Evolutionary conservation across 768 basidiomycete species (phyloP), one percentile per base, ranked within the genome.

Genomic region (Collybia sordida): DNA sequence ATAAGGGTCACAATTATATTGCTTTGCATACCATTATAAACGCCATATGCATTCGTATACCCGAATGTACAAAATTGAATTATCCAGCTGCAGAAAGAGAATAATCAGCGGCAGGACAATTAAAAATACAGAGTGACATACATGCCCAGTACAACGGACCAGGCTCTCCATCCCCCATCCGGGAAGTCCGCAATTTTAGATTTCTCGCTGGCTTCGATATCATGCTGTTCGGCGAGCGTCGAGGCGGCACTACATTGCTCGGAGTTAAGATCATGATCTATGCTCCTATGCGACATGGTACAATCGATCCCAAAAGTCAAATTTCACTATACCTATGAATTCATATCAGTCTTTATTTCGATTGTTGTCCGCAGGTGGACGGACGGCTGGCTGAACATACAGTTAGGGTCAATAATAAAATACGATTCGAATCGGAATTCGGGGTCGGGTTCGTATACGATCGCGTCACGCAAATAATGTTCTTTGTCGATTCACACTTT

Each of bases 21-120:
- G 36, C 31, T 45, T 18, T 39, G 53, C 47, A 41, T 47, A 63
- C 64, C 67, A 48, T 69, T 64, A 59, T 66, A 70, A 4, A 70
- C 68, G 6, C 71, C 70, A 47, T 64, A 72, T 2, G 71, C 63
- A 48, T 67, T 72, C 6, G 61, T 55, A 46, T 73, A 74, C 71
- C 77, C 77, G 58, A 78, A 77, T 14, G 73, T 70, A 34, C 65
- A 66, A 50, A 74, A 71, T 53, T 77, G 74, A n/a, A 66, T 52
- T 14, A 75, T 50, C 59, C 69, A 73, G 21, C 73, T 74, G 45
- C 14, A 49, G n/a, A 17, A 19, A 12, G 44, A 42, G 37, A 35
- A 4, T 44, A 7, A 23, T 47, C 4, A 45, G 14, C 19, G 21
- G 23, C n/a, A 12, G 4, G 15, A 34, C 18, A 37, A 11, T 14